phyloP scores from a whole-genome alignment of 352 stramenopile genomes.

The Saprolegnia diclina region DNA sequence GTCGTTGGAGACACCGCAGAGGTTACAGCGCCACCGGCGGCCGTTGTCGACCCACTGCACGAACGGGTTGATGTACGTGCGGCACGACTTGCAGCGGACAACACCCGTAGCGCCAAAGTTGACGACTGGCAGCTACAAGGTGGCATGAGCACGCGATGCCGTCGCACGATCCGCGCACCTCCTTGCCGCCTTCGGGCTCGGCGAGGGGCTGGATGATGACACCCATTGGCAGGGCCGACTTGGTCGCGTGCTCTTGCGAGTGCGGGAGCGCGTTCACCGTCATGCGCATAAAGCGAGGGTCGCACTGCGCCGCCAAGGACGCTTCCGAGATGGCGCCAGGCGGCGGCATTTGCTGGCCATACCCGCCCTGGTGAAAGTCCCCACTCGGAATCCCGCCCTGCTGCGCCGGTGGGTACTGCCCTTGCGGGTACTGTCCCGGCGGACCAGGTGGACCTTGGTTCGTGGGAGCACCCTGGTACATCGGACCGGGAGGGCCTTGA shows the following conservation, averaged over 20 bases:
- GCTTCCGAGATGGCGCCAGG: conserved; percentile 46
- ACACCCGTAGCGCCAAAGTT: conserved; percentile 85
- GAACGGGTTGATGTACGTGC: conserved; percentile 88
- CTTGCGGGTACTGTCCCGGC: background rate
- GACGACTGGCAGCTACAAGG: conserved; percentile 65
- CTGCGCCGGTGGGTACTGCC: background rate
- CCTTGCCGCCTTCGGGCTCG: conserved; percentile 45
- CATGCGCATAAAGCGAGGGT: conserved; percentile 78
- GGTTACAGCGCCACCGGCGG: conserved; percentile 81
- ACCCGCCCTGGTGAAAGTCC: conserved; percentile 23
- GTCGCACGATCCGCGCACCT: background rate
- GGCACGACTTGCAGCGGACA: conserved; percentile 70
- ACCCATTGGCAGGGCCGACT: conserved; percentile 80
- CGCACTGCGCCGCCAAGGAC: conserved; percentile 67
- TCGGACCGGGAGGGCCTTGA: background rate
- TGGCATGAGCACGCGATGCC: background rate
- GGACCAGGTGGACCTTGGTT: background rate
- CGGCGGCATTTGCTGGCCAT: conserved; percentile 31
- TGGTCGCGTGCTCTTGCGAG: conserved; percentile 76
- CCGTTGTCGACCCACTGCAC: conserved; percentile 87
- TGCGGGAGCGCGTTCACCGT: conserved; percentile 71
- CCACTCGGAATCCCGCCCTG: conserved; percentile 12
- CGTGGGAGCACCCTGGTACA: background rate
- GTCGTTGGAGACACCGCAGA: conserved; percentile 85
- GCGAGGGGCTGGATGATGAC: conserved; percentile 81